phyloP scores from a whole-genome alignment of 2,329 filamentous ascomycete species.

The Nemania abortiva region DNA sequence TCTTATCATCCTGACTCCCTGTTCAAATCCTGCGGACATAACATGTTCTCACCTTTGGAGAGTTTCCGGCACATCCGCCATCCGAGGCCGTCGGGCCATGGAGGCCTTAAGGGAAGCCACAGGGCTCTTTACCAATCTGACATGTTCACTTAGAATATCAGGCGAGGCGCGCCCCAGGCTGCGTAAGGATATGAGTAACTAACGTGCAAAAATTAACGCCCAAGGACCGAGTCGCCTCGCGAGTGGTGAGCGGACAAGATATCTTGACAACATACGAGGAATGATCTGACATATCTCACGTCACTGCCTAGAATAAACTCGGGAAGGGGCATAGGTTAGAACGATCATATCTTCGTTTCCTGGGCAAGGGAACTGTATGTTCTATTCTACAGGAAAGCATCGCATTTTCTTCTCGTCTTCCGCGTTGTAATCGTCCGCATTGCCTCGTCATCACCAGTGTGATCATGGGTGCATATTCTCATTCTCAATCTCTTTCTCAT shows the following conservation, averaged over 20 bases:
- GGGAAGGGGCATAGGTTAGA: neutral
- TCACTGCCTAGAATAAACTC: neutral
- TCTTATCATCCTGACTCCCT: neutral
- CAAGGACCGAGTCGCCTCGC: neutral
- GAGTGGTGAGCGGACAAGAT: neutral
- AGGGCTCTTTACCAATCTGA: neutral
- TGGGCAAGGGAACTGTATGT: neutral
- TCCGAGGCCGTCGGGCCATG: neutral
- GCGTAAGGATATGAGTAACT: neutral
- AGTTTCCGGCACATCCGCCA: neutral
- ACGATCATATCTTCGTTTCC: neutral
- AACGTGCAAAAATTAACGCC: neutral
- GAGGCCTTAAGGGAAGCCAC: neutral
- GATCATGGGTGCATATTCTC: neutral
- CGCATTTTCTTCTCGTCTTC: neutral
- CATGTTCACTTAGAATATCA: neutral
- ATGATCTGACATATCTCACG: neutral
- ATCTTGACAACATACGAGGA: neutral
- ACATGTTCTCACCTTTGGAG: neutral
- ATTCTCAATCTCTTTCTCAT: conserved; percentile 1
- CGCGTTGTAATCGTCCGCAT: neutral
- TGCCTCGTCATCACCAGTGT: neutral
- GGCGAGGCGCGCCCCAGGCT: neutral
- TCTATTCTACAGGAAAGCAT: neutral
- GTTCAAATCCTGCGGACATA: neutral